Evolutionary conservation across 2,329 filamentous ascomycete species (phyloP).

Genomic region (Curvularia sp.): DNA sequence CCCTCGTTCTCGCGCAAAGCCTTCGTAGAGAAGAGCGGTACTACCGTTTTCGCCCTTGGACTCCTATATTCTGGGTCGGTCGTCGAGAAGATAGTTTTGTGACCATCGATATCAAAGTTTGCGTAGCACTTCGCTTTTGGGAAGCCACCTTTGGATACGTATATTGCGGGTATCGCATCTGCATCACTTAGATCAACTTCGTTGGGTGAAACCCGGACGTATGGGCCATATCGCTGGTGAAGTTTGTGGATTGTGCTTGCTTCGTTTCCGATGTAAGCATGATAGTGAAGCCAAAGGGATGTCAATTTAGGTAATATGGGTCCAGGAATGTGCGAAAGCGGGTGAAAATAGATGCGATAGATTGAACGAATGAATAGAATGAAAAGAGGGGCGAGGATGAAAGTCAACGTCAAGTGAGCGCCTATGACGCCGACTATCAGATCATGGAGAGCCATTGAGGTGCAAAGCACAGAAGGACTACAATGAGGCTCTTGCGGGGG

Average conservation of each 20-base stretch:
- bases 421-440: constrained; percentile 4
- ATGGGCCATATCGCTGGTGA: constrained; percentile 31
- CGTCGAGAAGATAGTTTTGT: constrained; percentile 62
- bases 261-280: constrained; percentile 41
- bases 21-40: constrained; percentile 59
- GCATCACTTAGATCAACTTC: constrained; percentile 42
- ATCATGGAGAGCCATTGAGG: constrained; percentile 18
- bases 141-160: constrained; percentile 62
- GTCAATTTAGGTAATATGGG: constrained; percentile 32
- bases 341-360: constrained; percentile 37
- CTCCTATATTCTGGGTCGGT: constrained; percentile 53
- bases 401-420: constrained; percentile 11
- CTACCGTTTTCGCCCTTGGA: constrained; percentile 59
- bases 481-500: neutral
- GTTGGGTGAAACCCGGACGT: constrained; percentile 38
- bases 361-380: constrained; percentile 25
- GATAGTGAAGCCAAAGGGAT: constrained; percentile 39
- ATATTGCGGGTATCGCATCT: constrained; percentile 58
- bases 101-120: constrained; percentile 66
- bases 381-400: constrained; percentile 10
- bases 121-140: constrained; percentile 60
- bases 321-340: constrained; percentile 34
- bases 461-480: neutral
- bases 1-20: constrained; percentile 52
- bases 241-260: constrained; percentile 31